These are phyloP conservation scores for Chaetomium cochliodes DNA, from an alignment of 495 filamentous ascomycete genomes.

Conservation along the genomic window DNA sequence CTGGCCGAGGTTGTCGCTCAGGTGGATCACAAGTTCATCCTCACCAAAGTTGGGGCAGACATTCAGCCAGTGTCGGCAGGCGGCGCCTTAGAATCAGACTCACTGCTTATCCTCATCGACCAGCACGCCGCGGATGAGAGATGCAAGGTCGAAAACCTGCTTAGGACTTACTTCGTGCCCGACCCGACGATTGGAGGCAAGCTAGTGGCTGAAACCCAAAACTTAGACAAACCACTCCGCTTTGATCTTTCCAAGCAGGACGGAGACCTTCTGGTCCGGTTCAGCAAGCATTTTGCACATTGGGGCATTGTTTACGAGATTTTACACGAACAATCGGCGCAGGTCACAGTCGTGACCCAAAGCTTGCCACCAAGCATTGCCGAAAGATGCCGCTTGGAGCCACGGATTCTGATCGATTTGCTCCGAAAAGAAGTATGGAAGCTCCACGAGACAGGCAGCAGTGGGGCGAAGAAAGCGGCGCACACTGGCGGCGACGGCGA, in stretches of 20 bases:
- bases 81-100: neutral
- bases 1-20: conserved; percentile 70
- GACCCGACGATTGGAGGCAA: neutral
- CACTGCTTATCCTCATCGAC: conserved; percentile 72
- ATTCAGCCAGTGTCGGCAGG: neutral
- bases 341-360: conserved; percentile 47
- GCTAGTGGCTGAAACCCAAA: conserved; percentile 27
- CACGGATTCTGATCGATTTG: conserved; percentile 64
- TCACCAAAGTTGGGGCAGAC: conserved; percentile 55
- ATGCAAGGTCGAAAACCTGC: conserved; percentile 71
- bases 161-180: conserved; percentile 40
- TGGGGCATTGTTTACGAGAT: conserved; percentile 72
- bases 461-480: neutral
- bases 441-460: conserved; percentile 30
- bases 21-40: conserved; percentile 86
- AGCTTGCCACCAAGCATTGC: conserved; percentile 68
- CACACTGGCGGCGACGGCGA: neutral
- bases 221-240: conserved; percentile 52
- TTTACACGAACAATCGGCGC: neutral
- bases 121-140: conserved; percentile 96
- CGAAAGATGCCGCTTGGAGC: conserved; percentile 72
- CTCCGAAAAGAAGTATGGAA: conserved; percentile 75
- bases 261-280: conserved; percentile 51
- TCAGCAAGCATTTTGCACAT: conserved; percentile 54
- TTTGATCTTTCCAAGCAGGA: conserved; percentile 65